phyloP scores from a whole-genome alignment of 108 stramenopile genomes.

The Schizochytrium sp. region DNA sequence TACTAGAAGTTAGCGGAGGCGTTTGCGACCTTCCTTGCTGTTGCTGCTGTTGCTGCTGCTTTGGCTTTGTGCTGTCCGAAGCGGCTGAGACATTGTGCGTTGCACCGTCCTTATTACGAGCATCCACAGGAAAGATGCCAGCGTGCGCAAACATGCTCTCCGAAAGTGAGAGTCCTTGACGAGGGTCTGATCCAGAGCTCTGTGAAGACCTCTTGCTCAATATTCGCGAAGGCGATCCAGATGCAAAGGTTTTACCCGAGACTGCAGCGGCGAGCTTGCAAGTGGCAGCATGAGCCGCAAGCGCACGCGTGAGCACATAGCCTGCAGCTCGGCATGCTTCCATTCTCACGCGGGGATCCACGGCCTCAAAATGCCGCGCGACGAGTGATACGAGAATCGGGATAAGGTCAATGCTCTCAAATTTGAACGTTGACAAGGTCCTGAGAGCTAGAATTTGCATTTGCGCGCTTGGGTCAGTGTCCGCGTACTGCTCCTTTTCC shows the following conservation, averaged over 20 bases:
- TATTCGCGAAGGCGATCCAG: too few relatives aligned
- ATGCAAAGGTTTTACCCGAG: too few relatives aligned
- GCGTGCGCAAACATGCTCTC: too few relatives aligned
- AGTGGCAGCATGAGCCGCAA: not conserved
- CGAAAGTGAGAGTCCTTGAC: too few relatives aligned
- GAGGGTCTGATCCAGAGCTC: too few relatives aligned
- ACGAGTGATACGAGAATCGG: not conserved
- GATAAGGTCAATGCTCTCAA: not conserved
- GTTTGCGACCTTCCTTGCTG: not conserved
- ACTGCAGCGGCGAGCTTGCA: too few relatives aligned
- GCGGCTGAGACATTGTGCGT: too few relatives aligned
- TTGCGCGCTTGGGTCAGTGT: not conserved
- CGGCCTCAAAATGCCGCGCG: not conserved
- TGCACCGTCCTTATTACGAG: too few relatives aligned
- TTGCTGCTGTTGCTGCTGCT: too few relatives aligned
- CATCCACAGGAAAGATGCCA: too few relatives aligned
- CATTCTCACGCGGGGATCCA: not conserved
- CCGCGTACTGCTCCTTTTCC: not conserved
- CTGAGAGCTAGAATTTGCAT: constrained; percentile 13
- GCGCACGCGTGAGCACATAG: not conserved
- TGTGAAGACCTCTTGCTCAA: too few relatives aligned
- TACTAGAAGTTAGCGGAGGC: not conserved
- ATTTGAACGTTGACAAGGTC: not conserved
- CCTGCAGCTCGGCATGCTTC: not conserved
- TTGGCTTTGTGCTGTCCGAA: too few relatives aligned